phyloP scores from a whole-genome alignment of 2,329 filamentous ascomycete genomes.

The Exophiala bonariae region DNA sequence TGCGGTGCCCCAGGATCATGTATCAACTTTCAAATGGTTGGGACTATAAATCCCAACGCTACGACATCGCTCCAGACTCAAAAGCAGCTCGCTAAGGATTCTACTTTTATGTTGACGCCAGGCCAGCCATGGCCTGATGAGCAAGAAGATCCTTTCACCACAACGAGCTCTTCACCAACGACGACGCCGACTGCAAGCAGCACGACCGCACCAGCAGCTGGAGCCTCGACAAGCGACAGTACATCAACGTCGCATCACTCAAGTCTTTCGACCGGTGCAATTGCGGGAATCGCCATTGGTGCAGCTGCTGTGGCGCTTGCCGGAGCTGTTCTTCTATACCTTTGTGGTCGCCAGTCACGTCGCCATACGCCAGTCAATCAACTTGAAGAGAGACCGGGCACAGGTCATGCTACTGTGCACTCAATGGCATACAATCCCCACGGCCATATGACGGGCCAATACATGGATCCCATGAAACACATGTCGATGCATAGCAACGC shows the following conservation, averaged over 20 bases:
- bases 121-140: constrained; percentile 26
- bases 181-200: neutral
- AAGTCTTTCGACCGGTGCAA: constrained; percentile 13
- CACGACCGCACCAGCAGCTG: neutral
- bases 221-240: neutral
- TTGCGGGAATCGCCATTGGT: constrained; percentile 22
- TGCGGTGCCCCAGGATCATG: constrained; percentile 69
- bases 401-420: constrained; percentile 4
- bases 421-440: constrained; percentile 6
- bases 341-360: constrained; percentile 18
- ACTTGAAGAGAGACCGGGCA: constrained; percentile 10
- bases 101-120: constrained; percentile 24
- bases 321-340: constrained; percentile 14
- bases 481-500: constrained; percentile 22
- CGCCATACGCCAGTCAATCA: neutral
- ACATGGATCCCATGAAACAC: constrained; percentile 17
- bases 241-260: constrained; percentile 3
- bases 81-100: constrained; percentile 20
- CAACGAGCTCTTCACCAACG: constrained; percentile 4
- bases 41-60: constrained; percentile 65
- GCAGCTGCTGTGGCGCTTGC: constrained; percentile 15
- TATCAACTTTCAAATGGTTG: constrained; percentile 67
- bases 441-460: constrained; percentile 3
- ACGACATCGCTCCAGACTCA: constrained; percentile 22
- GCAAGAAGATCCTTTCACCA: constrained; percentile 15